phyloP scores from a whole-genome alignment of 495 filamentous ascomycete genomes.

The Halenospora varia region DNA sequence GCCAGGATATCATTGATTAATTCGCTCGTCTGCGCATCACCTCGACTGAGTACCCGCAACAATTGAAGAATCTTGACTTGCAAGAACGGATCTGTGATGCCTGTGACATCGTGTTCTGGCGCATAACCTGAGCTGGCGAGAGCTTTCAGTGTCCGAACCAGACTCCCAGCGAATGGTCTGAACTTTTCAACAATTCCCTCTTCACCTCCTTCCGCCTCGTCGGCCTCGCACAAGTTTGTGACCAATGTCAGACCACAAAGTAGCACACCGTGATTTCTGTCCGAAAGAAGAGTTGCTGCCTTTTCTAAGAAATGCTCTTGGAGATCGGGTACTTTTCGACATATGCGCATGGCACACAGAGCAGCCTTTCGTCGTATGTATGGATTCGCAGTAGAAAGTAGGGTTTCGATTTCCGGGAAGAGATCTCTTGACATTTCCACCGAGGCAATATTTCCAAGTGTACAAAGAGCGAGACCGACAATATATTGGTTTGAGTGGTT shows the following conservation, averaged over 20 bases:
- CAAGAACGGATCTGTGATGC: conserved; percentile 97
- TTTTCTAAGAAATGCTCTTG: conserved; percentile 97
- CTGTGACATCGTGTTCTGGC: conserved; percentile 95
- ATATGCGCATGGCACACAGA: conserved; percentile 99
- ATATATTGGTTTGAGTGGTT: conserved; percentile 98
- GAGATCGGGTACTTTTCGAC: conserved; percentile 93
- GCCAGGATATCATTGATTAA: conserved; percentile 98
- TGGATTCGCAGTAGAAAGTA: conserved; percentile 88
- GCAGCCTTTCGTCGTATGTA: conserved; percentile 97
- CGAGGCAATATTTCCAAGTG: conserved; percentile 94
- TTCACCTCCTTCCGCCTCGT: conserved; percentile 83
- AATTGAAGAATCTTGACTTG: conserved; percentile 93
- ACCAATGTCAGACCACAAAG: conserved; percentile 89
- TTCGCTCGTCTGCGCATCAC: conserved; percentile 86
- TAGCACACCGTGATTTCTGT: conserved; percentile 90
- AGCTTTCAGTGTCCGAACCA: conserved; percentile 89
- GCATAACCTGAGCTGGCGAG: conserved; percentile 94
- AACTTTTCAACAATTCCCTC: conserved; percentile 86
- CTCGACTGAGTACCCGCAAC: conserved; percentile 78
- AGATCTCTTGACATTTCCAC: conserved; percentile 98
- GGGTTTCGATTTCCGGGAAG: conserved; percentile 87
- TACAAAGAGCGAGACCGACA: conserved; percentile 91
- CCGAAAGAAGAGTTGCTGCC: conserved; percentile 79
- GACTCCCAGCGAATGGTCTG: conserved; percentile 67
- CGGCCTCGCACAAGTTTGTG: conserved; percentile 88